Conservation (phyloP, 2,329 filamentous ascomycete species). For the Aspergillus pseudotamarii region DNA sequence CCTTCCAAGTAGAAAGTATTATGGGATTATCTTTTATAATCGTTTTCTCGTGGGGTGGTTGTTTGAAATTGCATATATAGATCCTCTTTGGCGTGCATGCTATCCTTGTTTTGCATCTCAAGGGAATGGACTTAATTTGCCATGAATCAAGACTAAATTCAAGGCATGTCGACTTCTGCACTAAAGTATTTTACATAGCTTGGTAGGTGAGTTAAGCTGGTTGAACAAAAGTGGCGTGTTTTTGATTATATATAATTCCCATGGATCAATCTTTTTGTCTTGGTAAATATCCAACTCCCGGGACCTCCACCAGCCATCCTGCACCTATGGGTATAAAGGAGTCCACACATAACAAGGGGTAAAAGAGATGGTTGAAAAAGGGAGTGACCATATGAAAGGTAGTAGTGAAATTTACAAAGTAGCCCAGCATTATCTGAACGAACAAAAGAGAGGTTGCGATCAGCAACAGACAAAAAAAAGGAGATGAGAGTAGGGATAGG, state of each 20-base stretch:
- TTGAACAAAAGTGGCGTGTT: not conserved
- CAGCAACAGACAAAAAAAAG: conserved; percentile 1
- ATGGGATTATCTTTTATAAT: not conserved
- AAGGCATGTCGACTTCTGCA: not conserved
- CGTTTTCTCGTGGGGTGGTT: not conserved
- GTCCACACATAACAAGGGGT: conserved; percentile 11
- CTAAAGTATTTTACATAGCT: not conserved
- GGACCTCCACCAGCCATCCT: conserved; percentile 4
- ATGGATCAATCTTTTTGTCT: not conserved
- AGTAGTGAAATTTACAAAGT: conserved; percentile 6
- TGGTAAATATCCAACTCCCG: conserved; percentile 5
- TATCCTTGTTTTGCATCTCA: not conserved
- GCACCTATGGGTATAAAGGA: conserved; percentile 14
- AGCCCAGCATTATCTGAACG: conserved; percentile 1
- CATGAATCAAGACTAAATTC: not conserved
- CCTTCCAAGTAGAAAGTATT: conserved; percentile 22
- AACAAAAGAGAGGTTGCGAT: conserved; percentile 12
- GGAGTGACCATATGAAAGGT: conserved; percentile 1
- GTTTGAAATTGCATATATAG: not conserved
- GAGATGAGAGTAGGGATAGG: conserved; percentile 8
- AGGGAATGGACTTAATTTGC: not conserved
- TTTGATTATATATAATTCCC: conserved; percentile 2
- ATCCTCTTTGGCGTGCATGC: not conserved
- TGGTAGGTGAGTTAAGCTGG: not conserved
- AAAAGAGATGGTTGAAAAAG: conserved; percentile 2